Evolutionary conservation across 2,329 filamentous ascomycete genomes (phyloP), one percentile per base, ranked within the genome.

Genomic region (Talaromyces atroroseus): DNA sequence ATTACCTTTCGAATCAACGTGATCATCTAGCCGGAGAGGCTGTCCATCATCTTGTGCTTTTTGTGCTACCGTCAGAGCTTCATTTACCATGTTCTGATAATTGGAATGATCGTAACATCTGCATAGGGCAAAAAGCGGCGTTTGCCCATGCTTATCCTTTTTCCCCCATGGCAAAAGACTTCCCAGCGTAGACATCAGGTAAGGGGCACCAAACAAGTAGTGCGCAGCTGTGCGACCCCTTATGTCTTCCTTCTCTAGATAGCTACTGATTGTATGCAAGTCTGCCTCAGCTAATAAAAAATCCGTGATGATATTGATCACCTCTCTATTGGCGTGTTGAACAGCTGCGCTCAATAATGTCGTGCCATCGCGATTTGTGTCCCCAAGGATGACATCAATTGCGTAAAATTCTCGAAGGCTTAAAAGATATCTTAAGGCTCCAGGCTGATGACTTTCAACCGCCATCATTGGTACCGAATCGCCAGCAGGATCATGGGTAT

Each of bases 71-170:
- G 84, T 79, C 38, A 99, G 77, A 4, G 89, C 94, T 58, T 86
- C 82, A 62, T 89, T 85, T 0, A 99, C 89, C 94, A 99, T 97
- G 48, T 80, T 77, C 53, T 84, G 82, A 72, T 99, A 99, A 63
- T 92, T 81, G 1, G 85, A 81, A 70, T 99, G 91, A 67, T 99
- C 94, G 67, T 99, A 99, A 0, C 91, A 97, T 64, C 94, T 85
- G 70, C 92, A 97, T 1, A 97, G 79, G 1, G 94, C 94, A 70
- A 99, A 97, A 8, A 99, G 76, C 1, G 94, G 95, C n/a, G 95
- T 99, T 72, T 97, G 94, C 0, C 94, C 94, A 67, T 97, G 96
- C 70, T 91, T 95, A 72, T 99, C 94, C 63, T 87, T 90, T 71
- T 95, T 84, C 57, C 85, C 83, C 94, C 94, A 99, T 8, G 90